Evolutionary conservation across 2,329 filamentous ascomycete genomes (phyloP).

Genomic region (Raffaelea deltoideospora): DNA sequence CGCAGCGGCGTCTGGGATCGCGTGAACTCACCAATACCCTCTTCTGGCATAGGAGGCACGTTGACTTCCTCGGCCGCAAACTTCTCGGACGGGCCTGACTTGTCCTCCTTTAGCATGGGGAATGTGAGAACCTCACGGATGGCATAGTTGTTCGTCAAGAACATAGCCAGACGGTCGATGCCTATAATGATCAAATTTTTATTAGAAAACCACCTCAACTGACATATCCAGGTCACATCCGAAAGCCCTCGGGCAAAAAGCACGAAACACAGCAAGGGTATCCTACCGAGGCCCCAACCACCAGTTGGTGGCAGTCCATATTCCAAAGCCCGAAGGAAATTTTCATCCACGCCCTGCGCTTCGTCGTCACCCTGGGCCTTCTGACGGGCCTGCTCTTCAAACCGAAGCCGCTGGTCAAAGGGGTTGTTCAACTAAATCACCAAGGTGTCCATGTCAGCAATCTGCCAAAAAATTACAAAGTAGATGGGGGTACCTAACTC

Average conservation of each 20-base stretch:
- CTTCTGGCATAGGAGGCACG: slow-evolving; percentile 18
- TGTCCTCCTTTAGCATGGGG: slow-evolving; percentile 93
- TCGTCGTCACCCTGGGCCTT: slow-evolving; percentile 96
- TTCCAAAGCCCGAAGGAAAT: slow-evolving; percentile 80
- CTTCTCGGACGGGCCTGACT: slow-evolving; percentile 31
- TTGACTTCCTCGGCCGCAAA: slow-evolving; percentile 20
- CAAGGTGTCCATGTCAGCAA: background rate
- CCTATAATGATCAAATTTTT: too few species aligned
- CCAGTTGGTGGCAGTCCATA: slow-evolving; percentile 66
- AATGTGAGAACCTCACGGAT: slow-evolving; percentile 96
- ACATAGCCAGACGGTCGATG: slow-evolving; percentile 51
- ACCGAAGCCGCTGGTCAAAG: slow-evolving; percentile 80
- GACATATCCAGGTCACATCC: background rate
- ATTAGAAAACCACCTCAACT: too few species aligned
- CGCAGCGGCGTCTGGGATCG: too few species aligned
- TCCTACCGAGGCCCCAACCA: slow-evolving; percentile 64
- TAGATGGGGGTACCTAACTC: background rate
- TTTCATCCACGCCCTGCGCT: slow-evolving; percentile 90
- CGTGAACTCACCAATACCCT: slow-evolving; percentile 22
- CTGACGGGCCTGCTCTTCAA: slow-evolving; percentile 89
- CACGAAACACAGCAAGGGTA: background rate
- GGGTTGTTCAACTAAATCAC: slow-evolving; percentile 91
- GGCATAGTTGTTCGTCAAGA: slow-evolving; percentile 80
- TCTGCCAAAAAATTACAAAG: background rate
- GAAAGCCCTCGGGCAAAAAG: too few species aligned